phyloP scores from a whole-genome alignment of 768 basidiomycete species.

The Lentinula lateritia region DNA sequence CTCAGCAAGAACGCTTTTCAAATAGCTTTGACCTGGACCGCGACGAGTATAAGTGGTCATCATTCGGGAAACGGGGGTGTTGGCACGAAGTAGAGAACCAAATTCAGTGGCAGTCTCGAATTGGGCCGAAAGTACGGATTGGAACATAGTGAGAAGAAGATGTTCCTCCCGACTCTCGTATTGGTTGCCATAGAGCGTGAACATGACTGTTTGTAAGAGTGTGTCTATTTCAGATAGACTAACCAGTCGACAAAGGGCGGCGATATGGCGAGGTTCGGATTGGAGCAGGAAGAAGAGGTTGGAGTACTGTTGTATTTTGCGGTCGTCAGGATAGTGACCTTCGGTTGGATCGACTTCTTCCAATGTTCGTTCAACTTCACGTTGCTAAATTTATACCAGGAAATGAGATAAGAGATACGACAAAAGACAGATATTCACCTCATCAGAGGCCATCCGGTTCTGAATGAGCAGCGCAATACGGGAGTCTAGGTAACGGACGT shows the following conservation, averaged over 20 bases:
- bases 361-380: conserved; percentile 90
- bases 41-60: conserved; percentile 99
- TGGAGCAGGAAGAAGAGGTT: conserved; percentile 99
- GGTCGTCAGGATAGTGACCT: conserved; percentile 91
- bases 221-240: conserved; percentile 97
- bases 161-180: conserved; percentile 99
- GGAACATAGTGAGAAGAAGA: conserved; percentile 97
- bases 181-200: conserved; percentile 98
- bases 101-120: conserved; percentile 99
- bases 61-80: conserved; percentile 99
- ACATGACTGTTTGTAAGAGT: conserved; percentile 99
- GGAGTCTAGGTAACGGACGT: conserved; percentile 96
- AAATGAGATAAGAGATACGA: background rate
- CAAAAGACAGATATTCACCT: conserved; percentile 46
- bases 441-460: conserved; percentile 95
- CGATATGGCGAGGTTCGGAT: conserved; percentile 95
- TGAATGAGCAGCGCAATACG: conserved; percentile 96
- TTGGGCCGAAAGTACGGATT: conserved; percentile 96
- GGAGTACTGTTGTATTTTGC: conserved; percentile 91
- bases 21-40: conserved; percentile 96
- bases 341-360: conserved; percentile 94
- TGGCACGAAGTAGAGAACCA: conserved; percentile 95
- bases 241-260: conserved; percentile 93
- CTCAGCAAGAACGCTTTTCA: conserved; percentile 96
- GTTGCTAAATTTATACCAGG: conserved; percentile 53